Conservation (phyloP, 371 early-diverging fungal genomes). For the Mortierella sp. region DNA sequence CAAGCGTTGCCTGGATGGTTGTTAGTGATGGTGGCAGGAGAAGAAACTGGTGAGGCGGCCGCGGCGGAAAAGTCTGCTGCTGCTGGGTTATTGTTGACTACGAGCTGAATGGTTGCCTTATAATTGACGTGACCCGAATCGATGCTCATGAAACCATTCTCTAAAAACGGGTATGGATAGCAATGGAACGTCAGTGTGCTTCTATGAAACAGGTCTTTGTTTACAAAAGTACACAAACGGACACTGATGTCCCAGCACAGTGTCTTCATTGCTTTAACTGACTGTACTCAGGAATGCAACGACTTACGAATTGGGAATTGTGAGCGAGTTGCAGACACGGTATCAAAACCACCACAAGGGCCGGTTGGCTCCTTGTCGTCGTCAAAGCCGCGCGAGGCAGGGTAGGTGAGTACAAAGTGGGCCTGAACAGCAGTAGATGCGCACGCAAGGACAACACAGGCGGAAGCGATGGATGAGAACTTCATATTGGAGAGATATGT, state of each 20-base stretch:
- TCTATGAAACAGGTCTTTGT: not conserved
- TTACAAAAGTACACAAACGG: not conserved
- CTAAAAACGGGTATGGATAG: slow-evolving; percentile 6
- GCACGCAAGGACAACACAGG: slow-evolving; percentile 41
- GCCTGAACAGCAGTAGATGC: slow-evolving; percentile 47
- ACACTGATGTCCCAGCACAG: not conserved
- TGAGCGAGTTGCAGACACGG: slow-evolving; percentile 49
- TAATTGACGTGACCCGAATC: slow-evolving; percentile 59
- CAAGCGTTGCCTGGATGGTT: slow-evolving; percentile 60
- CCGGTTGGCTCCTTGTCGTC: slow-evolving; percentile 59
- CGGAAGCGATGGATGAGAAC: slow-evolving; percentile 9
- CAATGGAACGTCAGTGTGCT: not conserved
- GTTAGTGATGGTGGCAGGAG: slow-evolving; percentile 13
- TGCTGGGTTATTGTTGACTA: slow-evolving; percentile 55
- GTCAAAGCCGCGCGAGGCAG: slow-evolving; percentile 62
- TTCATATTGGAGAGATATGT: slow-evolving; percentile 28
- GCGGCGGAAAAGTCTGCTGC: slow-evolving; percentile 48
- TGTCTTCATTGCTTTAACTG: too few species aligned
- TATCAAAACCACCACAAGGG: slow-evolving; percentile 65
- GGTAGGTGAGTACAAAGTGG: slow-evolving; percentile 64
- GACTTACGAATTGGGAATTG: slow-evolving; percentile 59
- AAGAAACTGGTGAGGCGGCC: slow-evolving; percentile 43
- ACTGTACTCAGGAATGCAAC: not conserved
- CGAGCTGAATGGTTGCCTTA: slow-evolving; percentile 57
- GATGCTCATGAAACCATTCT: slow-evolving; percentile 63